Percentiles rank a stretch among this genome's conserved stretches.
These are phyloP conservation scores for Bathelium albidoporum DNA, from an alignment of 495 filamentous ascomycete genomes.

Conservation along the genomic window DNA sequence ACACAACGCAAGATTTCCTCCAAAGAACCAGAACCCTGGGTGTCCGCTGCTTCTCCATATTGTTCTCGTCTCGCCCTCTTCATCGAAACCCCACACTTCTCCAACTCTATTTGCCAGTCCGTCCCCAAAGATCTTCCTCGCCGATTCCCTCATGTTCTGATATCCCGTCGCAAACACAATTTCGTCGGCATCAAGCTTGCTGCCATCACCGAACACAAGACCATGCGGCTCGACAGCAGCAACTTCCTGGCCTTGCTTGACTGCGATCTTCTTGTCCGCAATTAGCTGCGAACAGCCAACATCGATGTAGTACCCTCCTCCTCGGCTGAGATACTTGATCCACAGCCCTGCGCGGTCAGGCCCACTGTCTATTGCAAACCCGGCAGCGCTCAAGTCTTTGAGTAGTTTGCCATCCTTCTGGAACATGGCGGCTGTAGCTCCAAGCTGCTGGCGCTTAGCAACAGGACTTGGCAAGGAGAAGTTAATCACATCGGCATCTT, in stretches of 20 bases:
- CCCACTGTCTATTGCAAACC: slow-evolving; percentile 61
- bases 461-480: slow-evolving; percentile 50
- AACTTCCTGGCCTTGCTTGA: slow-evolving; percentile 64
- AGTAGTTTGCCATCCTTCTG: slow-evolving; percentile 45
- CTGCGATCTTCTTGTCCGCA: slow-evolving; percentile 61
- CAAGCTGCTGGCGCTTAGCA: slow-evolving; percentile 44
- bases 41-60: slow-evolving; percentile 67
- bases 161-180: slow-evolving; percentile 80
- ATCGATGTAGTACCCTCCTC: slow-evolving; percentile 40
- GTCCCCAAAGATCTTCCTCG: slow-evolving; percentile 57
- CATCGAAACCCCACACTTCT: slow-evolving; percentile 70
- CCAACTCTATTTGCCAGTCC: slow-evolving; percentile 52
- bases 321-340: slow-evolving; percentile 49
- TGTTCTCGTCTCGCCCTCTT: slow-evolving; percentile 56
- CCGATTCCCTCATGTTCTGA: slow-evolving; percentile 61
- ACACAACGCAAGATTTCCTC: slow-evolving; percentile 65
- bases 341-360: slow-evolving; percentile 55
- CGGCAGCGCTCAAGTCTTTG: slow-evolving; percentile 51
- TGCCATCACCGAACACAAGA: slow-evolving; percentile 56
- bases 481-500: slow-evolving; percentile 52
- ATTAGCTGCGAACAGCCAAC: slow-evolving; percentile 67
- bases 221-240: slow-evolving; percentile 48
- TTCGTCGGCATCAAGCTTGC: slow-evolving; percentile 61
- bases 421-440: slow-evolving; percentile 39
- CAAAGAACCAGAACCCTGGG: slow-evolving; percentile 75